phyloP scores from a whole-genome alignment of 768 basidiomycete species.

The Naganishia vishniacii region DNA sequence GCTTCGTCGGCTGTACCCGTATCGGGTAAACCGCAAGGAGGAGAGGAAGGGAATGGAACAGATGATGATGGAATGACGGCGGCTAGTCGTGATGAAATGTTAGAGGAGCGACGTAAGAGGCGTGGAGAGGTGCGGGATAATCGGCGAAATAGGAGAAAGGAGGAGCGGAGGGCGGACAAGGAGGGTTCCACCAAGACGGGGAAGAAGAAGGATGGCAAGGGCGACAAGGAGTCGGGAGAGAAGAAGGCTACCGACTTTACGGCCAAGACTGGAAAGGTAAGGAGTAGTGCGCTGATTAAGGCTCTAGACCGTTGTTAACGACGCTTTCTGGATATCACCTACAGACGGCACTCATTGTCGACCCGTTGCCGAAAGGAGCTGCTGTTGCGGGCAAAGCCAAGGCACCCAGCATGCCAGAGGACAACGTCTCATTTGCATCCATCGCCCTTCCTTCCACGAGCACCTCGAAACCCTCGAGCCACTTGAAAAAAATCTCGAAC shows the following conservation, averaged over 20 bases:
- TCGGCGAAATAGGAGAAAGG: slow-evolving; percentile 75
- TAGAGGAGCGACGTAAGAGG: slow-evolving; percentile 71
- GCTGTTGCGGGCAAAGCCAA: slow-evolving; percentile 23
- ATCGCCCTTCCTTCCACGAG: slow-evolving; percentile 53
- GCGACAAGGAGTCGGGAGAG: slow-evolving; percentile 51
- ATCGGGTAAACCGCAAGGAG: too few species aligned
- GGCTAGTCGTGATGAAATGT: slow-evolving; percentile 66
- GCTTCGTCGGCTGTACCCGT: too few species aligned
- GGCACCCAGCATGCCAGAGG: slow-evolving; percentile 32
- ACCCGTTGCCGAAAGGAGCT: slow-evolving; percentile 30
- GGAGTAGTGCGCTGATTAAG: background rate
- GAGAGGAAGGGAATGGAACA: slow-evolving; percentile 27
- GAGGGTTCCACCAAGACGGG: slow-evolving; percentile 51
- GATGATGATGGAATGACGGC: slow-evolving; percentile 52
- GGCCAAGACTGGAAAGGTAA: slow-evolving; percentile 42
- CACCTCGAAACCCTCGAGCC: slow-evolving; percentile 46
- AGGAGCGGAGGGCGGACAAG: slow-evolving; percentile 66
- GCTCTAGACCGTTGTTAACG: too few species aligned
- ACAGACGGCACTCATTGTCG: slow-evolving; percentile 44
- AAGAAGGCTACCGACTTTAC: slow-evolving; percentile 29
- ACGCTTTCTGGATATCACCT: background rate
- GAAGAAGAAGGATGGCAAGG: slow-evolving; percentile 35
- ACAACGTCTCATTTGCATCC: slow-evolving; percentile 68
- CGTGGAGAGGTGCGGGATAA: slow-evolving; percentile 78
- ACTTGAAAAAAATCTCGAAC: slow-evolving; percentile 67